Evolutionary conservation across 1,139 yeast species (phyloP).

Genomic region (Debaryomyces psychrophilus): DNA sequence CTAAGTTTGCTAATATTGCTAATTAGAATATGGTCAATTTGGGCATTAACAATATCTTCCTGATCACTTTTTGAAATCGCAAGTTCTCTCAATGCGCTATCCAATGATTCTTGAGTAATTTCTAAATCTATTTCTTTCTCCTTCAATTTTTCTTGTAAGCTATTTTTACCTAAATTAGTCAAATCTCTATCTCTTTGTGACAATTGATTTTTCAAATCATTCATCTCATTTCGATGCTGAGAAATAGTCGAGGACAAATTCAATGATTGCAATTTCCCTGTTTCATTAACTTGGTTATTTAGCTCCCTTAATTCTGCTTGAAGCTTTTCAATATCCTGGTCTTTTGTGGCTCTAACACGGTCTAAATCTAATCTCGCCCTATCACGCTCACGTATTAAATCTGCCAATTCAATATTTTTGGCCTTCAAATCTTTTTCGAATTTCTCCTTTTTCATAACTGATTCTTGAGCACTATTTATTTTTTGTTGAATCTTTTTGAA

Average conservation of each 20-base stretch:
- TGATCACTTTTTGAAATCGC: constrained; percentile 58
- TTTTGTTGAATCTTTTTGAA: constrained; percentile 86
- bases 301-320: constrained; percentile 69
- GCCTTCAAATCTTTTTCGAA: constrained; percentile 83
- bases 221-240: constrained; percentile 63
- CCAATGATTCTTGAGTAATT: constrained; percentile 79
- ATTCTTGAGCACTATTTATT: constrained; percentile 92
- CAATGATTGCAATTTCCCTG: constrained; percentile 68
- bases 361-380: constrained; percentile 85
- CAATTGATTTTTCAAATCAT: constrained; percentile 43
- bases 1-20: constrained; percentile 56
- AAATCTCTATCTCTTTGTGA: constrained; percentile 29
- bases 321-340: constrained; percentile 66
- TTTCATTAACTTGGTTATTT: constrained; percentile 60
- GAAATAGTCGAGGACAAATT: constrained; percentile 64
- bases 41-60: constrained; percentile 59
- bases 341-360: constrained; percentile 66
- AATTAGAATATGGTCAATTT: constrained; percentile 56
- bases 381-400: constrained; percentile 86
- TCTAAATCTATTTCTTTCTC: constrained; percentile 82
- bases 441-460: constrained; percentile 81
- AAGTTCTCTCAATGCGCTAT: constrained; percentile 65
- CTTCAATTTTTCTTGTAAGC: constrained; percentile 51
- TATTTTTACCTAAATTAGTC: constrained; percentile 25
- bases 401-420: constrained; percentile 86